Percentiles rank a stretch among this genome's conserved stretches.
These are phyloP conservation scores for Rhodomyrtus tomentosa DNA, from an alignment of 345 rosid species.

Conservation along the genomic window DNA sequence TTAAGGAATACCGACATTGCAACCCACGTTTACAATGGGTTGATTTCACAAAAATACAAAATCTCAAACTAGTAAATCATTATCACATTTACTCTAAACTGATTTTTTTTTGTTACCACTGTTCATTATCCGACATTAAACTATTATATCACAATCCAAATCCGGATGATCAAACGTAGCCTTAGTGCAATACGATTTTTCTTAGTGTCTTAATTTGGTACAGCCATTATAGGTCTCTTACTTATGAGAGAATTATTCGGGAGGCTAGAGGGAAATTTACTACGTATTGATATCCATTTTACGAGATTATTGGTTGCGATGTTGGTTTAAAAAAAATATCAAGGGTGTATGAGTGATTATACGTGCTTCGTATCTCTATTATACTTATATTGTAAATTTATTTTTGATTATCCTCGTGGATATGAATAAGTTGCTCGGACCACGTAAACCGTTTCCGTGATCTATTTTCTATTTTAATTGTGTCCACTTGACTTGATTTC, in stretches of 20 bases:
- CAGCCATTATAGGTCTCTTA: too few species aligned
- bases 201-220: too few species aligned
- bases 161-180: too few species aligned
- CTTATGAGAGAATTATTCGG: too few species aligned
- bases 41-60: not conserved
- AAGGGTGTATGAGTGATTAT: not conserved
- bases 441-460: fast-evolving
- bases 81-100: not conserved
- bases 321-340: not conserved
- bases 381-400: not conserved
- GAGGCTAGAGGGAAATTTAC: not conserved
- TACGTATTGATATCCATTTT: too few species aligned
- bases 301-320: too few species aligned
- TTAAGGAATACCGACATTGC: not conserved
- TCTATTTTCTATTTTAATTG: not conserved
- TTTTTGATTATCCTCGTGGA: not conserved
- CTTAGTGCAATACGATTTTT: too few species aligned
- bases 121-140: not conserved
- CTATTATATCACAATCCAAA: too few species aligned
- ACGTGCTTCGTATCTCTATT: not conserved
- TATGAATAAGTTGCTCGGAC: fast-evolving
- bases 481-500: not conserved
- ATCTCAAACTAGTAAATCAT: not conserved
- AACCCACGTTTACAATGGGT: not conserved
- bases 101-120: not conserved